Evolutionary conservation across 148 eudicot species (phyloP), one percentile per base, ranked within the genome.

Genomic region (Bassia scoparia): DNA sequence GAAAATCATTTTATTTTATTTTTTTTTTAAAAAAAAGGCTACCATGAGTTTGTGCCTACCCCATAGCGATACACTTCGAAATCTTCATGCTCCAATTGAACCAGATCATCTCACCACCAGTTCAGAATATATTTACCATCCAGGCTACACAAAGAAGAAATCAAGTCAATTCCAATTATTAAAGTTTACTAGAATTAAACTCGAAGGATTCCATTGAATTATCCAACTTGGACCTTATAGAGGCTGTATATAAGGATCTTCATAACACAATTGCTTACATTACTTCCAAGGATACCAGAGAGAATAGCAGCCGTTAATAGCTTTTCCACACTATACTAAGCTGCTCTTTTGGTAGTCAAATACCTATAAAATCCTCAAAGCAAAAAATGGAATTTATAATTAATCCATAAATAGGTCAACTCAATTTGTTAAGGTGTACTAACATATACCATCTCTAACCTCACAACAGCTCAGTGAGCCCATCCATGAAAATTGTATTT

Each of bases 51-150:
- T 91, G 81, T 91, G 97, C 58, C 95, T 95, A 37, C 97, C 92
- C 95, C 95, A 89, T 61, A n/a, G 97, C 97, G 41, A 91, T 84
- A 86, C n/a, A 91, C 84, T 72, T 86, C 89, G 37, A 90, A 84
- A 52, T 84, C 92, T 76, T 91, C 92, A 89, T 88, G 66, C 97
- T 91, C 97, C 97, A 91, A 76, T 73, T 91, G 97, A 82, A 89
- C 97, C 38, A 91, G 85, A 76, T 91, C 97, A 80, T 91, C 97
- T 91, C 97, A 72, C 97, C 97, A 61, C 97, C 97, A 75, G 92
- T 84, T n/a, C 75, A 91, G 70, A 71, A 91, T 77, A 81, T 91
- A 91, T 75, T 91, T 91, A 62, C 92, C 89, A 72, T 91, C 97
- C 84, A 75, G 69, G 72, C 94, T 91, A 86, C 5, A 58, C 31